Base-by-base conservation (phyloP, 495 filamentous ascomycete species). In the Aspergillus panamensis region DNA sequence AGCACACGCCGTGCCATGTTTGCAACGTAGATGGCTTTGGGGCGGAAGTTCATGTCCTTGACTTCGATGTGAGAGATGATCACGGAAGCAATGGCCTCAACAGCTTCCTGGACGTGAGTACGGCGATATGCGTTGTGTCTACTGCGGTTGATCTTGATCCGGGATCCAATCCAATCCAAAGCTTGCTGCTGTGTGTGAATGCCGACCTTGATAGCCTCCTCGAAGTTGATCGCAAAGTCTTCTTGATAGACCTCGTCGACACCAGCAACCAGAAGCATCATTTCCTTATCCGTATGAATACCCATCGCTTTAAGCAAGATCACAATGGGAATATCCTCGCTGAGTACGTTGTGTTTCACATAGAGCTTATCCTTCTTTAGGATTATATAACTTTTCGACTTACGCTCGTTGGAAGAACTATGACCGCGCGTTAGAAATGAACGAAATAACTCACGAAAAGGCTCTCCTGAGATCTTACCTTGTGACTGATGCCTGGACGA, bases 401-500 rank as follows among this genome's bases (percentile, higher is more conserved):
- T 96, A 48, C 93, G 84, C 74, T 97, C 92, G 66, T 96, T 90
- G 3, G 95, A 97, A 13, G 92, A 96, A 84, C 92, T 96, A 39
- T 17, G 21, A 50, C 13, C 3, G 50, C 14, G 47, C 2, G 39
- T 66, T 25, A 65, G 42, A 19, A 45, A 37, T 21, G 29, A 8
- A 25, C 25, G 35, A 25, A 10, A 13, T 32, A 16, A 37, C 0
- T 25, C 25, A 25, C 25, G 5, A 25, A 25, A 25, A 25, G 25
- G 25, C 2, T 5, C 2, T 25, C 25, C n/a, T n/a, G 13, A 3
- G 25, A 3, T 8, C 55, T 55, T 61, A 84, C 83, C 83, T 84
- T 19, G 90, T 98, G n/a, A 97, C 95, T 7, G 92, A 96, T 17
- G 95, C 95, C 62, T 91, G 88, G n/a, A 96, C 89, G 56, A 95